Base-by-base conservation (phyloP, 176 grass and related monocot species). In the Saccharum officinarum region DNA sequence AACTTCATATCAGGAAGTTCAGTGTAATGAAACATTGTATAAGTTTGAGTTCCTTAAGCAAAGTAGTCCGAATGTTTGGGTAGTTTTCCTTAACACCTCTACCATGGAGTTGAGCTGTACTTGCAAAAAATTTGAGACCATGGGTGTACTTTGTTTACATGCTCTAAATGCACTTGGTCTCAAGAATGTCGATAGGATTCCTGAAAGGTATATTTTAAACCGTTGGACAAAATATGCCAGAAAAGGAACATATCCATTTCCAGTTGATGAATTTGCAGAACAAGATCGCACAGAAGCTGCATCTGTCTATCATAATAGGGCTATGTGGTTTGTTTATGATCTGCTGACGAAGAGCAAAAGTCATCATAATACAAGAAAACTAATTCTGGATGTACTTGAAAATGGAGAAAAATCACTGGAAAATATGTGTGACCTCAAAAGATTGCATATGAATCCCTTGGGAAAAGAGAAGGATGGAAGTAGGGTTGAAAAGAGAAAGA, bases 121-220 rank as follows among this genome's bases (percentile, higher is more conserved):
- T 86, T 96, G 94, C 81, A 96, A 91, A 85, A 89, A 91, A 62
- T 91, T 93, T 80, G 94, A 96, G 86, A 96, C 84, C 1, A 91
- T 81, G 87, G 91, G 89, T 52, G 76, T 96, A 80, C 87, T 96
- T 81, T 96, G 94, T 82, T 89, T 69, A 40, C 94, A 96, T 89
- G 88, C 94, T 85, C 75, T 96, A 79, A 96, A 79, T 84, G 84
- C 91, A 73, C 88, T 96, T 80, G 88, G 76, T 72, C 81, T 96
- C 36, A 96, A 93, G 81, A 93, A 87, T 85, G 65, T 89, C 5
- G 78, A 93, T 76, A 88, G 83, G 75, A 87, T 96, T 76, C 94
- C 94, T 76, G 89, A 93, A 90, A 95, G 67, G 55, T 95, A 89
- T 88, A 46, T 90, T 85, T 87, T 89, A 59, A 90, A 91, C 57